Evolutionary conservation across 2,329 filamentous ascomycete genomes (phyloP).

Genomic region (Microsporum canis): DNA sequence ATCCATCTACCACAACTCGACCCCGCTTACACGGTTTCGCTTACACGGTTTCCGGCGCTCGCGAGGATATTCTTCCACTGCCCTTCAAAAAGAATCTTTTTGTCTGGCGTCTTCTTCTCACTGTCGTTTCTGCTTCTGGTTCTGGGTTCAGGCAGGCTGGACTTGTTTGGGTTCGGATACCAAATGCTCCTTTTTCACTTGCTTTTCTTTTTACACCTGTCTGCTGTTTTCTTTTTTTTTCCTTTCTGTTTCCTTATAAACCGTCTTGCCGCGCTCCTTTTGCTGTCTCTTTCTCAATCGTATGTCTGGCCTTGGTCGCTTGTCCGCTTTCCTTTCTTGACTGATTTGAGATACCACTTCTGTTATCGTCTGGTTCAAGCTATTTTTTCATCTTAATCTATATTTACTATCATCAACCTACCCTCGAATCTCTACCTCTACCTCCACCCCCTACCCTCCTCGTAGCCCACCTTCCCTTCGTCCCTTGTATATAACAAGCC

Average conservation of each 20-base stretch:
- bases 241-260: neutral
- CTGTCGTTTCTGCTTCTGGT: neutral
- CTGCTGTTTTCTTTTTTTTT: neutral
- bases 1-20: neutral
- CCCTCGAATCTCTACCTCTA: neutral
- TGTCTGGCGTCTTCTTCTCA: neutral
- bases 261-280: neutral
- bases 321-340: neutral
- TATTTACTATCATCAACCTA: neutral
- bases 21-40: neutral
- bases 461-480: too few species aligned
- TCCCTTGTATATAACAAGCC: too few species aligned
- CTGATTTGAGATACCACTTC: neutral
- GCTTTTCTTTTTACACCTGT: neutral
- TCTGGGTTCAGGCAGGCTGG: neutral
- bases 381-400: neutral
- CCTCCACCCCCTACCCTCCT: neutral
- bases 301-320: neutral
- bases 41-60: neutral
- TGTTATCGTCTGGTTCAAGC: neutral
- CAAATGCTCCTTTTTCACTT: neutral
- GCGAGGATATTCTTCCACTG: neutral
- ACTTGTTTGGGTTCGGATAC: neutral
- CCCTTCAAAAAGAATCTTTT: neutral
- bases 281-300: neutral